Evolutionary conservation across 2,329 filamentous ascomycete genomes (phyloP), one percentile per base, ranked within the genome.

Genomic region (Diplodia mutila): DNA sequence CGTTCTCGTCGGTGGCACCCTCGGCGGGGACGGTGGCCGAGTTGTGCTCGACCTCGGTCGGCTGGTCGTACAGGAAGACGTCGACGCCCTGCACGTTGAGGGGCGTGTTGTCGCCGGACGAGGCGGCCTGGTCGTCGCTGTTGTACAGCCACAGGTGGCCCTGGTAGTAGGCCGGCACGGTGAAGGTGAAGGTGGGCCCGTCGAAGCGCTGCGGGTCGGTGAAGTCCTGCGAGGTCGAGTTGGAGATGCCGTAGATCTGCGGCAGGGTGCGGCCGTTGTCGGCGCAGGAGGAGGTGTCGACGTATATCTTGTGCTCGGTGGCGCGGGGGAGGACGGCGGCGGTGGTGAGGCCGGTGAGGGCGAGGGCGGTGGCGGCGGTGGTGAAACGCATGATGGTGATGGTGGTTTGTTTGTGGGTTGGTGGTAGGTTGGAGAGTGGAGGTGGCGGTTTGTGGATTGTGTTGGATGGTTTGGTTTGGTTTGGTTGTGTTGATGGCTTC

Each of bases 131-230:
- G 42, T 63, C 49, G 59, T 63, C 59, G 42, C 42, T 51, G 59
- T 63, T 32, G 59, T 63, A 63, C 42, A 63, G 59, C 59, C 59
- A 63, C 25, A 63, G n/a, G 59, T 63, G 59, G 46, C 59, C 59
- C 59, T 63, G 59, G 59, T 63, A 63, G 59, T 51, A 63, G 42
- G 59, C 59, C 9, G 59, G 59, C 27, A 63, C 59, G 42, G 59
- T 63, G 46, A 63, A 63, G n/a, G 59, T 63, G 59, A 63, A 63
- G 59, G 59, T 63, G 29, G 59, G 59, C 27, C 59, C 59, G 42
- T 63, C 59, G 46, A 63, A 63, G 59, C 59, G 59, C 42, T 63
- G 27, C 18, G 59, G 59, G 46, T 63, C 46, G 27, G 46, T 51
- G 42, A 63, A 51, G 59, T 63, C 46, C 27, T 63, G 18, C 18